Percentiles rank a stretch among this genome's conserved stretches.
Conservation (phyloP, 2,329 filamentous ascomycete genomes). For the Neonectria punicea region DNA sequence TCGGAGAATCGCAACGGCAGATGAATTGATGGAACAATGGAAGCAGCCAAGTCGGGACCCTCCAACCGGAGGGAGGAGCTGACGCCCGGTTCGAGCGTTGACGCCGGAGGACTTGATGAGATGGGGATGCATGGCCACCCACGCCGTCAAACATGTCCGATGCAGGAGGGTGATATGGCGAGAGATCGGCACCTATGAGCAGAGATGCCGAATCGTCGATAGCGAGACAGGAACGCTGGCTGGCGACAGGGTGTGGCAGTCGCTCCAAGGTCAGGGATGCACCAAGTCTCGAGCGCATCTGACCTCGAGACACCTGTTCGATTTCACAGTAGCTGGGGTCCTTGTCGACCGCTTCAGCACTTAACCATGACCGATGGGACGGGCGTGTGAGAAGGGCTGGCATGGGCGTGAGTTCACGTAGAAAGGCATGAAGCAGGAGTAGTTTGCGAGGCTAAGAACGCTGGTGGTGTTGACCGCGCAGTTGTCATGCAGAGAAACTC, state of each 20-base stretch:
- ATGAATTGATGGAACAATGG: background rate
- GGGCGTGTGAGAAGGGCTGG: background rate
- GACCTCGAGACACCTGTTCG: background rate
- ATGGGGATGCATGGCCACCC: conserved; percentile 23
- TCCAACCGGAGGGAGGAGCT: conserved; percentile 4
- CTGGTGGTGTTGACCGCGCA: background rate
- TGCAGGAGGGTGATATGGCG: conserved; percentile 26
- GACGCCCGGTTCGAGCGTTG: conserved; percentile 11
- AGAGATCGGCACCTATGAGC: conserved; percentile 34
- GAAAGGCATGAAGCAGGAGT: background rate
- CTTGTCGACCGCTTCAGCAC: background rate
- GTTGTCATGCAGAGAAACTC: background rate
- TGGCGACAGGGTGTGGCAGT: conserved; percentile 17
- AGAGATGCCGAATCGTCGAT: conserved; percentile 23
- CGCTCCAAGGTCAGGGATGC: conserved; percentile 7
- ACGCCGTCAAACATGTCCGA: conserved; percentile 24
- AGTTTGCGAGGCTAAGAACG: background rate
- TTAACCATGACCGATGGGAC: background rate
- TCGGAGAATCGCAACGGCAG: background rate
- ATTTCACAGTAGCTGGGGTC: background rate
- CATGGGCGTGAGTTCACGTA: background rate
- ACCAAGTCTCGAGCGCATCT: conserved; percentile 5
- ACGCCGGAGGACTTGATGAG: conserved; percentile 12
- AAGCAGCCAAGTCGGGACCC: background rate
- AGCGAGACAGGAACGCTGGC: conserved; percentile 16